Evolutionary conservation across 2,329 filamentous ascomycete species (phyloP).

Genomic region (Camillea tinctor): DNA sequence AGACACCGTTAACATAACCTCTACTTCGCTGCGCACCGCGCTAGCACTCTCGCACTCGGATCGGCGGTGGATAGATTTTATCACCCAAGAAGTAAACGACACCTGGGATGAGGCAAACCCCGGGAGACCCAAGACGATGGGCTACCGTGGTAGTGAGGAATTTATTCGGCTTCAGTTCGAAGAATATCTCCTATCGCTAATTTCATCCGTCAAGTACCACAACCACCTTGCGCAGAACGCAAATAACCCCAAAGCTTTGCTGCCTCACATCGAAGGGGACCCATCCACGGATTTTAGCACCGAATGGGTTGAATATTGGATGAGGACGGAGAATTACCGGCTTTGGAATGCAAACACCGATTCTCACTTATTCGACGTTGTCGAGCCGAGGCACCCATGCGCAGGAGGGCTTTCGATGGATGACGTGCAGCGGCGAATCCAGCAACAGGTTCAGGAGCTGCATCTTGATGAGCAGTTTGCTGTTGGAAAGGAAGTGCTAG

Average conservation of each 20-base stretch:
- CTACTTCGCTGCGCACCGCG: slow-evolving; percentile 71
- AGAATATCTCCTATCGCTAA: slow-evolving; percentile 86
- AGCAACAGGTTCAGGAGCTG: slow-evolving; percentile 89
- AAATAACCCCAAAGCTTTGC: slow-evolving; percentile 58
- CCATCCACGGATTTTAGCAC: slow-evolving; percentile 78
- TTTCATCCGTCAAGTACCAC: slow-evolving; percentile 88
- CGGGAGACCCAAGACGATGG: slow-evolving; percentile 85
- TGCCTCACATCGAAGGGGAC: slow-evolving; percentile 74
- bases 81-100: slow-evolving; percentile 90
- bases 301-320: slow-evolving; percentile 88
- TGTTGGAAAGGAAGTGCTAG: slow-evolving; percentile 78
- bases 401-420: slow-evolving; percentile 91
- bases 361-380: slow-evolving; percentile 87
- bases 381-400: slow-evolving; percentile 89
- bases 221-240: slow-evolving; percentile 57
- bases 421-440: slow-evolving; percentile 85
- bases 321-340: slow-evolving; percentile 82
- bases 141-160: slow-evolving; percentile 93
- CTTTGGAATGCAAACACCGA: slow-evolving; percentile 83
- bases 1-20: slow-evolving; percentile 78
- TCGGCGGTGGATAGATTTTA: slow-evolving; percentile 92
- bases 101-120: slow-evolving; percentile 96
- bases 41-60: slow-evolving; percentile 81
- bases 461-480: slow-evolving; percentile 90
- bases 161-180: slow-evolving; percentile 97